phyloP scores from a whole-genome alignment of 257 asterid genomes.

The Nyctanthes arbortristis region DNA sequence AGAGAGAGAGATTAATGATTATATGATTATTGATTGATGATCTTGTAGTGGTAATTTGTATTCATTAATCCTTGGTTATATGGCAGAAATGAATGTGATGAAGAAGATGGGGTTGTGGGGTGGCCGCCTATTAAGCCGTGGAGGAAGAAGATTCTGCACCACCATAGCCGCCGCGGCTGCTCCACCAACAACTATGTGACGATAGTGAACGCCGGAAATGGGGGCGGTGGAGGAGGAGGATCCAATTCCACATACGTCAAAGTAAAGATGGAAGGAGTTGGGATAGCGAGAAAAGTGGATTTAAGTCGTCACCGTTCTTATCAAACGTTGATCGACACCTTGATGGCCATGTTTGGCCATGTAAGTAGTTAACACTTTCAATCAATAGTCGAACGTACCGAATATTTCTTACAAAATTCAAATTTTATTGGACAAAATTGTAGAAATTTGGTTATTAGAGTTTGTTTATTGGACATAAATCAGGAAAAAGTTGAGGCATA shows the following conservation, averaged over 20 bases:
- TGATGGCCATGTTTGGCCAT: constrained; percentile 51
- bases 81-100: neutral
- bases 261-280: constrained; percentile 79
- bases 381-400: neutral
- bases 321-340: constrained; percentile 35
- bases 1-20: no score
- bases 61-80: neutral
- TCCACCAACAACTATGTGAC: constrained; percentile 31
- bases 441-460: no score
- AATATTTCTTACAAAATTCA: no score
- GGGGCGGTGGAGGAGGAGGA: constrained; percentile 18
- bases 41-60: neutral
- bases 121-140: constrained; percentile 69
- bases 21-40: no score
- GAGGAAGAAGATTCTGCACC: constrained; percentile 51
- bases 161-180: constrained; percentile 20
- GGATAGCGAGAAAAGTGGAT: constrained; percentile 66
- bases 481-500: constrained; percentile 36
- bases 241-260: constrained; percentile 47
- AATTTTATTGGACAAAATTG: no score
- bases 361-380: neutral
- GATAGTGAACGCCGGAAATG: constrained; percentile 42
- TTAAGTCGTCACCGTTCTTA: constrained; percentile 37
- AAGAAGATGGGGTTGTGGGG: constrained; percentile 39
- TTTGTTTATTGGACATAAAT: constrained; percentile 31